Conservation (phyloP, 139 green algal species). For the Closterium sp. region DNA sequence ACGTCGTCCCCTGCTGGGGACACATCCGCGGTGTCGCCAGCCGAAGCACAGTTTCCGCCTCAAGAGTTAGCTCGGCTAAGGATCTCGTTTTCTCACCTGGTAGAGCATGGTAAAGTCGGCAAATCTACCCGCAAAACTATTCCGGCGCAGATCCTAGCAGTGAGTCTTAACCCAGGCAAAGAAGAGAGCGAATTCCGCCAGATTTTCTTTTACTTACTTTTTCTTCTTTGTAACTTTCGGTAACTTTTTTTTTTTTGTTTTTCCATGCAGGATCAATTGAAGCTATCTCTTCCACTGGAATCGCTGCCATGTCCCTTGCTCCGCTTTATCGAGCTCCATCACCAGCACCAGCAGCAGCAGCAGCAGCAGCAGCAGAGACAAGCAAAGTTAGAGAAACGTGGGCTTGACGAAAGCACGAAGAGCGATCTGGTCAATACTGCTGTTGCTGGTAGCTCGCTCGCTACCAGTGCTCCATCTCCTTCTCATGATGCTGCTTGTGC, state of each 20-base stretch:
- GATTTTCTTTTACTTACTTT: no score
- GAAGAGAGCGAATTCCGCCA: neutral
- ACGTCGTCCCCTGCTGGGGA: neutral
- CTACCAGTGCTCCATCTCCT: no score
- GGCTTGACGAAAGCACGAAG: no score
- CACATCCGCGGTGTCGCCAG: neutral
- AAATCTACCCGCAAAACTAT: neutral
- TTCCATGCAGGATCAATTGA: neutral
- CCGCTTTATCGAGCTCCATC: neutral
- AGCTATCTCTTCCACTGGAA: neutral
- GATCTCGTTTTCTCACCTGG: neutral
- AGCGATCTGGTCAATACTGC: no score
- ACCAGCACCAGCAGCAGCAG: neutral
- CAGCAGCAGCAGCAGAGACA: neutral
- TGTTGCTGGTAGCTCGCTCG: no score
- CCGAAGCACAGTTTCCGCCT: neutral
- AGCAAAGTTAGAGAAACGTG: no score
- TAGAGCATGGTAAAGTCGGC: neutral
- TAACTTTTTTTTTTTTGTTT: neutral
- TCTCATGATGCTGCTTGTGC: no score
- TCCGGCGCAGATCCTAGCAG: neutral
- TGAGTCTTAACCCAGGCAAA: neutral
- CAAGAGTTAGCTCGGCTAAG: neutral
- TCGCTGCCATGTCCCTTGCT: neutral
- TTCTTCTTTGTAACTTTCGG: no score